Base-by-base conservation (phyloP, 768 basidiomycete genomes). In the Agrocybe pediades region DNA sequence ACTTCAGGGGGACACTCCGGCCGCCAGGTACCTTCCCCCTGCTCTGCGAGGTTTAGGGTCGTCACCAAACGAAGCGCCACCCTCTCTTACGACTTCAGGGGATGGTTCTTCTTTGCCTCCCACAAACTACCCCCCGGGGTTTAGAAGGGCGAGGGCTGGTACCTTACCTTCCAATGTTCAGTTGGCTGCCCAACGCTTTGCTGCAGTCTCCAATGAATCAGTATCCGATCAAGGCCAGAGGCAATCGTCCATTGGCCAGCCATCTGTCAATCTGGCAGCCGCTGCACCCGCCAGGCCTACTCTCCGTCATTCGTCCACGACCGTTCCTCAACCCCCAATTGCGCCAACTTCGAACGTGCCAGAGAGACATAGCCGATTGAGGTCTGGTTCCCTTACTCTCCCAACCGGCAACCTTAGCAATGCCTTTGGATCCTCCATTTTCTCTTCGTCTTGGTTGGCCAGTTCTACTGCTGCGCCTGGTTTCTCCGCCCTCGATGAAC, bases 131-230 rank as follows among this genome's bases (percentile, higher is more conserved):
- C 89, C 91, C 56, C 79, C 89, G 51, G 90, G 92, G 56, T 96
- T 94, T 70, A 85, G 92, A 75, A 86, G 95, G 79, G 92, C 94
- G 66, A 87, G 95, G 86, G 96, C 95, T 61, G 96, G 95, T 53
- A 98, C 95, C 79, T 84, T 98, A 66, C 95, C 95, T 74, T 96
- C 95, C 62, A 95, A 95, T 69, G 88, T 96, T 49, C 88, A 90
- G 66, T 86, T 93, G 62, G 90, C 88, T 54, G 87, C 92, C 48
- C 89, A 92, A 70, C 84, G 87, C 53, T 92, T 85, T 71, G 87
- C 86, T 24, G 85, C 86, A 53, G 81, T 85, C 21, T 81, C 71
- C 63, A 74, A 80, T 55, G 77, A 78, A 47, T 71, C 75, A 20
- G 66, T 79, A 23, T 56, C 75, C 44, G 80, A 82, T 60, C 83